Evolutionary conservation across 352 stramenopile species (phyloP).

Genomic region (Globisporangium acanthophoron): DNA sequence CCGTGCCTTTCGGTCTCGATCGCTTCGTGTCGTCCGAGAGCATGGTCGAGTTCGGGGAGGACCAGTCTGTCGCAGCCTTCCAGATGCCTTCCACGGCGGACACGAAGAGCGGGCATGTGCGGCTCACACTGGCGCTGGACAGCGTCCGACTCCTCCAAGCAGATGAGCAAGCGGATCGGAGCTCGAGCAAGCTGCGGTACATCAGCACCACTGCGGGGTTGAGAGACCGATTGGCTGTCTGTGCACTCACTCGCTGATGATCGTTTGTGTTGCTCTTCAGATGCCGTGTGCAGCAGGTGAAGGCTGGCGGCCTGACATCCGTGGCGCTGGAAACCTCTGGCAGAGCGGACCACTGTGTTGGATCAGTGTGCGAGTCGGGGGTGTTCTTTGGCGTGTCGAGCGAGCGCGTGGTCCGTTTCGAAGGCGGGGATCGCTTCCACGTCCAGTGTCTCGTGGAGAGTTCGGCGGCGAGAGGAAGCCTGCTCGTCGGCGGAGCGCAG

Average conservation of each 20-base stretch:
- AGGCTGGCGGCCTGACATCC: neutral
- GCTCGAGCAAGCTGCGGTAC: constrained; percentile 9
- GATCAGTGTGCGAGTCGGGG: constrained; percentile 23
- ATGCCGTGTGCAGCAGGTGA: constrained; percentile 32
- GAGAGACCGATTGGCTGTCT: neutral
- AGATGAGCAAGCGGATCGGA: neutral
- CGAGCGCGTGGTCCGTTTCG: constrained; percentile 28
- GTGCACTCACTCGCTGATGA: neutral
- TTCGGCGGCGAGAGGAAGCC: constrained; percentile 10
- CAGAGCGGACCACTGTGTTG: constrained; percentile 33
- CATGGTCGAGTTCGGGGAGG: constrained; percentile 10
- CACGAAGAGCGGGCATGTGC: constrained; percentile 15
- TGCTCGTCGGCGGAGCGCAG: constrained; percentile 42
- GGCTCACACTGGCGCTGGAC: constrained; percentile 26
- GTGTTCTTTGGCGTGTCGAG: constrained; percentile 44
- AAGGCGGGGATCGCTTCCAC: constrained; percentile 29
- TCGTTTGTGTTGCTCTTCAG: constrained; percentile 10
- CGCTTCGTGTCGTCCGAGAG: constrained; percentile 24
- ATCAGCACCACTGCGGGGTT: neutral
- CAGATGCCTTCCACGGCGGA: neutral
- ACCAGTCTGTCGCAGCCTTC: neutral
- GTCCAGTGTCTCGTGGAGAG: constrained; percentile 25
- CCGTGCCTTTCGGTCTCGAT: constrained; percentile 19
- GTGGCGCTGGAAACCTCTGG: constrained; percentile 29
- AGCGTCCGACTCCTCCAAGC: constrained; percentile 19